Conservation (phyloP, 495 filamentous ascomycete genomes). For the Apodospora peruviana region DNA sequence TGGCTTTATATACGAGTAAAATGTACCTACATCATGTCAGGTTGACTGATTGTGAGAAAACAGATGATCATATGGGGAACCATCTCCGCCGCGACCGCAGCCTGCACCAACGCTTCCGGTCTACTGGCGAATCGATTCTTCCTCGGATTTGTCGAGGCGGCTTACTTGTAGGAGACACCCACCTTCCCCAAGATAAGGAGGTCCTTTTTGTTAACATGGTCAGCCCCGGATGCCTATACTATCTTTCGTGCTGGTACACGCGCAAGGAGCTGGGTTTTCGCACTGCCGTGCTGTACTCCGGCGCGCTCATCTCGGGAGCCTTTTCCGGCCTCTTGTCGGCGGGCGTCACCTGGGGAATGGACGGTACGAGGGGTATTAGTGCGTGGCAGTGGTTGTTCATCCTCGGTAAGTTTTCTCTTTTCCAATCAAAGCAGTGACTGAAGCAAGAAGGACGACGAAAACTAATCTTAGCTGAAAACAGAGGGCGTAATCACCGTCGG, state of each 20-base stretch:
- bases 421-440: too few species aligned
- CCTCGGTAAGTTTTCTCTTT: slow-evolving; percentile 36
- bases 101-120: slow-evolving; percentile 55
- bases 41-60: neutral
- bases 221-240: slow-evolving; percentile 44
- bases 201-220: neutral
- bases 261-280: slow-evolving; percentile 51
- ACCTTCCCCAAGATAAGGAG: neutral
- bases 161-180: slow-evolving; percentile 36
- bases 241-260: slow-evolving; percentile 58
- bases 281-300: slow-evolving; percentile 57
- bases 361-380: slow-evolving; percentile 34
- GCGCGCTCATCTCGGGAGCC: slow-evolving; percentile 56
- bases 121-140: slow-evolving; percentile 65
- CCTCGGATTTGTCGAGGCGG: slow-evolving; percentile 57
- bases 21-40: too few species aligned
- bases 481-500: slow-evolving; percentile 56
- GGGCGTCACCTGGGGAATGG: slow-evolving; percentile 46
- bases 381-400: slow-evolving; percentile 71
- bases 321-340: slow-evolving; percentile 61
- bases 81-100: slow-evolving; percentile 60
- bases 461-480: too few species aligned
- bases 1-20: too few species aligned
- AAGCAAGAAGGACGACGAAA: too few species aligned
- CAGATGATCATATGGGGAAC: slow-evolving; percentile 67